Base-by-base conservation (phyloP, 2,329 filamentous ascomycete genomes). In the Fusarium sp. region DNA sequence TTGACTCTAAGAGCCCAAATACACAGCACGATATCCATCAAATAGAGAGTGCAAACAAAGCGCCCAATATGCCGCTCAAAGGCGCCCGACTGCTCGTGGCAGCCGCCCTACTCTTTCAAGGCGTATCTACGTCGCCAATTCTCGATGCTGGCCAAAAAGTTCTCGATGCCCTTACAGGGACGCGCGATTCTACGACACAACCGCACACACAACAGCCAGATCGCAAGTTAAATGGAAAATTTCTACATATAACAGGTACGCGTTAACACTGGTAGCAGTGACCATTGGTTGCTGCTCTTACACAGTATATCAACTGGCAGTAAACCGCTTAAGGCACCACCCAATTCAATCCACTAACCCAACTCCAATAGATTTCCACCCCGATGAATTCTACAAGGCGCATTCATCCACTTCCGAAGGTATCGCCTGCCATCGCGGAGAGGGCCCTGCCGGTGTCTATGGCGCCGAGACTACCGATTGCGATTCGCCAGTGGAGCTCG, bases 401-500 rank as follows among this genome's bases (percentile, higher is more conserved):
- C 91, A 94, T 78, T 88, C 93, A 13, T 92, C 92, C 24, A 92
- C 92, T 44, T 84, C 87, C 38, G 85, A 88, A 71, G 85, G 88
- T 31, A 81, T 87, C 67, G 91, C 91, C 65, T 99, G 96, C 80
- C 96, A 99, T 77, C 87, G 90, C 57, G 90, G 91, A 62, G 83
- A 88, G 62, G 96, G 96, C 14, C 83, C 88, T 7, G 92, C 95
- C 9, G 95, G 94, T 45, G 84, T 87, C 51, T 96, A 94, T 76
- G 96, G 96, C 75, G 91, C 94, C 57, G 93, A 96, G 79, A 94
- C 90, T 1, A 92, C 92, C 10, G 92, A 94, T 62, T 99, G 96
- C 84, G 96, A 99, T 81, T 88, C 93, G 4, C 95, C 96, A 0
- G 81, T 90, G 62, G 83, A 91, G 1, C 88, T 99, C 19, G 84